Percentiles rank a stretch among this genome's conserved stretches.
Conservation (phyloP, 1,139 yeast species). For the Casaregolazyma lundiana region DNA sequence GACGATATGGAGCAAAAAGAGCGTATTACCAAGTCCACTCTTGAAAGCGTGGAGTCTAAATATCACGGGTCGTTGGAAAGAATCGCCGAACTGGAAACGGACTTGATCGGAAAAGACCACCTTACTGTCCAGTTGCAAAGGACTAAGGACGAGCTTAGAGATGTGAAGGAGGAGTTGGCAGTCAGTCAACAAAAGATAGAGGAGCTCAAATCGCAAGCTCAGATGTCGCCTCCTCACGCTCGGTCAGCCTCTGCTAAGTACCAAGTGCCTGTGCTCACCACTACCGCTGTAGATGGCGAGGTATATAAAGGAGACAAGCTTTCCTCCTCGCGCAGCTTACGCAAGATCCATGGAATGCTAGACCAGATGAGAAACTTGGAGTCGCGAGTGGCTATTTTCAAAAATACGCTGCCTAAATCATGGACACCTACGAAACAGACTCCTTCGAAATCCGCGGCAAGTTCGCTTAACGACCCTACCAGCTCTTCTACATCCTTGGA, state of each 20-base stretch:
- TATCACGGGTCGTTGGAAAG: slow-evolving; percentile 32
- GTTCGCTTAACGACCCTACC: neutral
- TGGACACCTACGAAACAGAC: slow-evolving; percentile 21
- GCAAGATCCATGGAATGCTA: slow-evolving; percentile 33
- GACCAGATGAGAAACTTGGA: slow-evolving; percentile 31
- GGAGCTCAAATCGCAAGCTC: slow-evolving; percentile 6
- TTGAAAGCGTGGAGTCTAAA: slow-evolving; percentile 30
- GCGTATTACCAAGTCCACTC: slow-evolving; percentile 29
- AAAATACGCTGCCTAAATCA: slow-evolving; percentile 28
- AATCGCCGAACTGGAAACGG: slow-evolving; percentile 35
- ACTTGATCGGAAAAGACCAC: slow-evolving; percentile 27
- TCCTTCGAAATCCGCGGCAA: slow-evolving; percentile 8
- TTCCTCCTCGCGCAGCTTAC: slow-evolving; percentile 29
- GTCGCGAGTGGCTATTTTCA: slow-evolving; percentile 31
- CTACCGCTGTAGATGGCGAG: slow-evolving; percentile 10
- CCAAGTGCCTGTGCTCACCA: slow-evolving; percentile 9
- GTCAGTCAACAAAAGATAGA: slow-evolving; percentile 18
- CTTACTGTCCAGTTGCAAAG: slow-evolving; percentile 32
- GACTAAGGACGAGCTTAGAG: slow-evolving; percentile 33
- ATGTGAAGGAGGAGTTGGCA: slow-evolving; percentile 31
- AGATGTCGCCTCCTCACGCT: slow-evolving; percentile 2
- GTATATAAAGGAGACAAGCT: slow-evolving; percentile 17
- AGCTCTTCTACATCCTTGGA: neutral
- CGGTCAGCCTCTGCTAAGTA: slow-evolving; percentile 9
- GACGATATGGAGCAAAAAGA: slow-evolving; percentile 38